A percentile compares a stretch with the other conserved stretches of the same genome.
phyloP scores from a whole-genome alignment of 2,329 filamentous ascomycete species.

The Aspergillus ruber region DNA sequence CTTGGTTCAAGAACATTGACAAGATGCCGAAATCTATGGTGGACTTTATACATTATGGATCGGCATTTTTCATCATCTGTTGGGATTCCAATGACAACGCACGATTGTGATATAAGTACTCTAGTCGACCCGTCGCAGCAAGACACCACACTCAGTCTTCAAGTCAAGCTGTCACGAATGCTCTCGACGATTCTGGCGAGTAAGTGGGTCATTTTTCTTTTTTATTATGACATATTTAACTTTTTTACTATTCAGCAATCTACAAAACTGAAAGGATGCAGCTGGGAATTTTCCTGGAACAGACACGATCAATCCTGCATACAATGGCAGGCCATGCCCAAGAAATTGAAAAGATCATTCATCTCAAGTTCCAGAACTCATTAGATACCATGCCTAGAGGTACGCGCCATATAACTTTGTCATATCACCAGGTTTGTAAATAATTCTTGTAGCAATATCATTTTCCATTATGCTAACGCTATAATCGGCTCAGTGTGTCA shows the following conservation, averaged over 20 bases:
- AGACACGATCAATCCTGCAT: slow-evolving; percentile 29
- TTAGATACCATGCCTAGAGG: slow-evolving; percentile 30
- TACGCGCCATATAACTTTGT: slow-evolving; percentile 31
- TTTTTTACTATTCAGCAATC: slow-evolving; percentile 18
- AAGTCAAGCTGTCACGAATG: slow-evolving; percentile 32
- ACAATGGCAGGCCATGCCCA: slow-evolving; percentile 32
- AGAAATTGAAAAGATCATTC: slow-evolving; percentile 33
- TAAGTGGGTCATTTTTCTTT: slow-evolving; percentile 11
- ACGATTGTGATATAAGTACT: slow-evolving; percentile 35
- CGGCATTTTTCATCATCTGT: slow-evolving; percentile 36
- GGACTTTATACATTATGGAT: slow-evolving; percentile 38
- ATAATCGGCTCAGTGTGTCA: slow-evolving; percentile 23
- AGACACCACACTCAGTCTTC: slow-evolving; percentile 27
- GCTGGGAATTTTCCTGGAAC: slow-evolving; percentile 29
- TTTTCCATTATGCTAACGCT: background rate
- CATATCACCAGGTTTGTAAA: slow-evolving; percentile 34
- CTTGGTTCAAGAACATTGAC: slow-evolving; percentile 25
- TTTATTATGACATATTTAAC: background rate
- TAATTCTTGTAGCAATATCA: background rate
- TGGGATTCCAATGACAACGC: slow-evolving; percentile 32
- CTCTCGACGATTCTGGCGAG: slow-evolving; percentile 31
- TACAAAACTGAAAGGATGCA: slow-evolving; percentile 31
- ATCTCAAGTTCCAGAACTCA: slow-evolving; percentile 23
- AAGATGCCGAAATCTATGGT: slow-evolving; percentile 35
- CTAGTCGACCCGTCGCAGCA: slow-evolving; percentile 21